phyloP scores from a whole-genome alignment of 768 basidiomycete species.

The Suillus fuscotomentosus region DNA sequence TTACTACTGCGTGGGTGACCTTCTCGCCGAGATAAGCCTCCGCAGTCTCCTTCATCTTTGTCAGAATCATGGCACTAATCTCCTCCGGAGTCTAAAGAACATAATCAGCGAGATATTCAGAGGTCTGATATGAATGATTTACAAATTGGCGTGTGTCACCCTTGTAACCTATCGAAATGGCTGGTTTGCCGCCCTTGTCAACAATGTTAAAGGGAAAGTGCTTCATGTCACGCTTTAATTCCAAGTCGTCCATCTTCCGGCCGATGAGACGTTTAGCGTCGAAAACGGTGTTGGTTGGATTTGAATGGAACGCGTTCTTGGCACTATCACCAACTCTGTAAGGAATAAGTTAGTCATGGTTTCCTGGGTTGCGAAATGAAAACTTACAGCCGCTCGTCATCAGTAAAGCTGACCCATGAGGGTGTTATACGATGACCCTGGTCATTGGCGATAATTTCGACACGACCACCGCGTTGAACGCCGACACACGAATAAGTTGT shows the following conservation, averaged over 20 bases:
- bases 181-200: constrained; percentile 80
- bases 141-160: constrained; percentile 82
- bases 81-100: constrained; percentile 81
- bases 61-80: constrained; percentile 92
- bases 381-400: constrained; percentile 67
- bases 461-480: constrained; percentile 81
- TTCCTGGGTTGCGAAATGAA: neutral
- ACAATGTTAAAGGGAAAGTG: constrained; percentile 82
- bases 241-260: constrained; percentile 77
- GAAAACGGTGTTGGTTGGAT: constrained; percentile 93
- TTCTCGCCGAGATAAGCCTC: constrained; percentile 96
- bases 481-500: constrained; percentile 98
- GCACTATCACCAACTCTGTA: constrained; percentile 85
- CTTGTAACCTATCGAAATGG: constrained; percentile 75
- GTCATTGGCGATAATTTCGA: constrained; percentile 89
- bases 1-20: constrained; percentile 97
- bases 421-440: constrained; percentile 89
- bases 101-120: neutral
- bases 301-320: constrained; percentile 92
- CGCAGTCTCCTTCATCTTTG: constrained; percentile 99
- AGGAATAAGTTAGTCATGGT: neutral
- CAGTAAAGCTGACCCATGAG: constrained; percentile 81
- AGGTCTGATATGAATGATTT: constrained; percentile 29
- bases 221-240: constrained; percentile 80
- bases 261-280: constrained; percentile 97